These are phyloP conservation scores for Microcyclosporella mali DNA, from an alignment of 2,329 filamentous ascomycete species.

Conservation along the genomic window DNA sequence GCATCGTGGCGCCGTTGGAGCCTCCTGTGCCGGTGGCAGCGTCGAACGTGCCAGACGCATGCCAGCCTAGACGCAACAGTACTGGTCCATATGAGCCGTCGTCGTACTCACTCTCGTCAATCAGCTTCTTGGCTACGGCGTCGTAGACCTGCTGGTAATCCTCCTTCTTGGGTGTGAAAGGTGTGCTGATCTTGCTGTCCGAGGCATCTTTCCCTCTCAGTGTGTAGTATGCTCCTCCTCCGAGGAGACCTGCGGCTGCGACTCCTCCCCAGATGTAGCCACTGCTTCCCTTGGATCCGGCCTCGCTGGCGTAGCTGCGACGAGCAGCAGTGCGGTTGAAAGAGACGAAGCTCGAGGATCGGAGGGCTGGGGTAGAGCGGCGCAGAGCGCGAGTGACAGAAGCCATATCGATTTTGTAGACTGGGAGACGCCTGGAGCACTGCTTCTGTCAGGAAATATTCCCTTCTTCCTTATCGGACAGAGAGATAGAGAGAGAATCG, in stretches of 20 bases:
- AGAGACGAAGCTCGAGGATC: too few species aligned
- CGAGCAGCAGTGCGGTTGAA: constrained; percentile 38
- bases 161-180: constrained; percentile 68
- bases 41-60: constrained; percentile 88
- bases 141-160: constrained; percentile 97
- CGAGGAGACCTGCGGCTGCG: constrained; percentile 53
- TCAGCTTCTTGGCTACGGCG: constrained; percentile 68
- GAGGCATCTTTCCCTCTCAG: constrained; percentile 48
- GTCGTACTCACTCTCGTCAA: constrained; percentile 91
- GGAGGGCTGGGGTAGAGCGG: too few species aligned
- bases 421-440: too few species aligned
- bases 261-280: constrained; percentile 51
- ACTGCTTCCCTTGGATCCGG: constrained; percentile 30
- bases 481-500: too few species aligned
- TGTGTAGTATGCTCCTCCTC: constrained; percentile 61
- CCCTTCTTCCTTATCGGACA: too few species aligned
- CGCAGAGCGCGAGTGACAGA: too few species aligned
- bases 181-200: constrained; percentile 34
- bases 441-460: too few species aligned
- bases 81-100: constrained; percentile 95
- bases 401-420: too few species aligned
- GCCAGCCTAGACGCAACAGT: constrained; percentile 85
- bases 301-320: constrained; percentile 62
- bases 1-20: constrained; percentile 95
- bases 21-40: constrained; percentile 82